Percentiles rank a stretch among this genome's conserved stretches.
Conservation (phyloP, 306 rosid genomes). For the Ormosia semicastrata region DNA sequence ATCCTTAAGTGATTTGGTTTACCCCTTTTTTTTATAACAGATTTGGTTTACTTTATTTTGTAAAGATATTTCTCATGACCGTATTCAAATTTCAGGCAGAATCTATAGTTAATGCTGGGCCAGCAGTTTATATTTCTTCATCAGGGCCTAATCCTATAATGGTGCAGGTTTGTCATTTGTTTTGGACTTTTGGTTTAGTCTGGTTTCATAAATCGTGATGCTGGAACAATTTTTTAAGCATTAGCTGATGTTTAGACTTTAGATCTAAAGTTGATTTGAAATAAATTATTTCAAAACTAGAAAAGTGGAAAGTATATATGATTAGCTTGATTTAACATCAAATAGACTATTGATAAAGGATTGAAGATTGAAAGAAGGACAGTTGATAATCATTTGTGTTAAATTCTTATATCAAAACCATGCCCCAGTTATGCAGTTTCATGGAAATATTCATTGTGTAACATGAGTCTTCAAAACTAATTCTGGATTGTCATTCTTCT, state of each 20-base stretch:
- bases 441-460: not conserved
- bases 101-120: slow-evolving; percentile 84
- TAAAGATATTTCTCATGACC: slow-evolving; percentile 10
- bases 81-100: slow-evolving; percentile 64
- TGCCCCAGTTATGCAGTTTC: not conserved
- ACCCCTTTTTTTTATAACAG: not conserved
- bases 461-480: not conserved
- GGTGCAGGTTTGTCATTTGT: slow-evolving; percentile 82
- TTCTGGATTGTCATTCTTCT: too few relatives aligned
- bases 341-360: slow-evolving; percentile 12
- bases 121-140: slow-evolving; percentile 93
- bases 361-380: slow-evolving; percentile 11
- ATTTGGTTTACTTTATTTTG: slow-evolving; percentile 21
- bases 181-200: not conserved
- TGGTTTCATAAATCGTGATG: not conserved
- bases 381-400: not conserved
- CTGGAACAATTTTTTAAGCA: not conserved
- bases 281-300: slow-evolving; percentile 1
- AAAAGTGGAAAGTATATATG: slow-evolving; percentile 4
- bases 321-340: not conserved
- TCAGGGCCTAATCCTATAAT: slow-evolving; percentile 95
- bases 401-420: too few relatives aligned
- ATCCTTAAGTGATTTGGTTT: not conserved
- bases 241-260: not conserved
- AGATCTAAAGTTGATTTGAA: slow-evolving; percentile 4